Base-by-base conservation (phyloP, 495 filamentous ascomycete species). In the Penicillium desertorum region DNA sequence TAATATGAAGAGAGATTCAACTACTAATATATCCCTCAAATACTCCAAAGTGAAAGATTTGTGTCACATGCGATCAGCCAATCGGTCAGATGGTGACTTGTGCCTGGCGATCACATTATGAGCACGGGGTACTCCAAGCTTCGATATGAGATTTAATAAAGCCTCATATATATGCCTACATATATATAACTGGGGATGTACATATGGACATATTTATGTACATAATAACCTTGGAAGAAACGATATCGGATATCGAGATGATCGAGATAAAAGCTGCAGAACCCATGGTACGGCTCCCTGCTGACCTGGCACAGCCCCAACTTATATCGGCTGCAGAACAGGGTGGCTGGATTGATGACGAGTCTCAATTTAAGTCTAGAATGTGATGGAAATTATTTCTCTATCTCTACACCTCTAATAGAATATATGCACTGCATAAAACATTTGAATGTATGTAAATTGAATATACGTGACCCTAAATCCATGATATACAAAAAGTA, bases 51-150 rank as follows among this genome's bases (percentile, higher is more conserved):
- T 29, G 4, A 52, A 51, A 52, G 50, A 32, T 53, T 43, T 19
- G 16, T 4, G 32, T 42, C 51, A 36, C 43, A 55, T 47, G 53
- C 44, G 47, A 55, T 55, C 14, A 17, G 52, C 16, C 53, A 36
- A 39, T 39, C 43, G 20, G 32, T 32, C 23, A 16, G 19, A 44
- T 27, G 17, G 12, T 29, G 9, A 48, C 47, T 9, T 14, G 53
- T 47, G 22, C 53, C 53, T 55, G 53, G 44, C 53, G 53, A 55
- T 55, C 22, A n/a, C 5, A 12, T 23, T 25, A 51, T 27, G 48
- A 16, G 32, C 4, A 23, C 22, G 22, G 22, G 4, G 3, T 39
- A 17, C 14, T 37, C 5, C 27, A 29, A 29, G 27, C 25, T 27
- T 27, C 25, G 25, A 8, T 27, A 27, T 27, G 27, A 29, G 27